Base-by-base conservation (phyloP, 1,284 basidiomycete genomes). In the Malassezia restricta region DNA sequence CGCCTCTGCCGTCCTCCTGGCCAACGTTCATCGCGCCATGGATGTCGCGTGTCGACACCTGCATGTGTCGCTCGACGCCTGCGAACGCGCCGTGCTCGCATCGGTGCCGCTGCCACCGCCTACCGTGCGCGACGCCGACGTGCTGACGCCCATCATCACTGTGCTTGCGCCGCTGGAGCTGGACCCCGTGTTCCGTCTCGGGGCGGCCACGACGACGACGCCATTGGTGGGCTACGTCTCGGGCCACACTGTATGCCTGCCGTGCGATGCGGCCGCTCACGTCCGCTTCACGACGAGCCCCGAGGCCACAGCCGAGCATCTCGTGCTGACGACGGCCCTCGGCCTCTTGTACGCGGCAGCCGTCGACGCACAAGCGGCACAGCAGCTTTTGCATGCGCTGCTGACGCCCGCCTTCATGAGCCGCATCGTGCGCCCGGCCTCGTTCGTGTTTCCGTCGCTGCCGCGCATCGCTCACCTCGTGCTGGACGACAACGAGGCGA, bases 341-440 rank as follows among this genome's bases (percentile, higher is more conserved):
- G 33, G 15, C 11, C 40, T 55, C 28, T 31, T 55, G 9, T n/a
- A 30, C 15, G 6, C 33, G 20, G 12, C 60, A 77, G 11, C 11
- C 15, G 33, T 35, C 11, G 86, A 76, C 46, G 86, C 90, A 47
- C 71, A 89, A 1, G 82, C 85, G 2, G n/a, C 47, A 17, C 20
- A 11, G 12, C 15, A 32, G 6, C 40, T 33, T 24, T 31, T 49
- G 11, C 28, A 45, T 32, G 38, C 43, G 9, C 43, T 55, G 5
- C 38, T 45, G 24, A 24, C 40, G 11, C 53, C 53, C 9, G 20
- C 47, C 3, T 40, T 49, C 14, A 11, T 54, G 31, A 28, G 14
- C 9, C 27, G 9, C 8, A 27, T 38, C 28, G 46, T 41, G 9
- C 29, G 31, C 8, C 31, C 8, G 14, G 42, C 35, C 0, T 24